Percentiles rank a stretch among this genome's conserved stretches.
Conservation (phyloP, 2,329 filamentous ascomycete species). For the Diaporthe helianthi region DNA sequence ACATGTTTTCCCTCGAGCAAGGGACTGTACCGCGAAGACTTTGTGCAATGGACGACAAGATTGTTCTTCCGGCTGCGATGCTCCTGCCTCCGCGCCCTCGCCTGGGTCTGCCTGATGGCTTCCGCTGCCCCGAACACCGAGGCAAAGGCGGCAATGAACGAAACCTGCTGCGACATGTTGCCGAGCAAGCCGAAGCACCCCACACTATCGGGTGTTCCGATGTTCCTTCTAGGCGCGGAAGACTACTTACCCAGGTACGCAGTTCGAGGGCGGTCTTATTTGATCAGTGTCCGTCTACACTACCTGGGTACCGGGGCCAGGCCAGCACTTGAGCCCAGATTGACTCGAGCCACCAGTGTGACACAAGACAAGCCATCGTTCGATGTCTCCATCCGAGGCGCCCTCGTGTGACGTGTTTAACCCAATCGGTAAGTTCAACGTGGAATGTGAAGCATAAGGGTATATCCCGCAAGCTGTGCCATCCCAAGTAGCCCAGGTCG, state of each 20-base stretch:
- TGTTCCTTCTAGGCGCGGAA: neutral
- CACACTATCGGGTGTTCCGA: slow-evolving; percentile 5
- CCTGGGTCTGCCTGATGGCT: slow-evolving; percentile 54
- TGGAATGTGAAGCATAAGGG: slow-evolving; percentile 3
- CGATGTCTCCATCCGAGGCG: slow-evolving; percentile 30
- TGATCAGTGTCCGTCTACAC: slow-evolving; percentile 4
- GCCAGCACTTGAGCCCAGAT: slow-evolving; percentile 22
- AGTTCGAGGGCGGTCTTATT: slow-evolving; percentile 28
- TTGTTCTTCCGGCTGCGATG: slow-evolving; percentile 57
- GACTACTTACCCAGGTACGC: no score
- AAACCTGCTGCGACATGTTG: slow-evolving; percentile 35
- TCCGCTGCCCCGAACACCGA: slow-evolving; percentile 55
- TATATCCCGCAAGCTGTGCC: slow-evolving; percentile 15
- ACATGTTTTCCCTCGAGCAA: slow-evolving; percentile 53
- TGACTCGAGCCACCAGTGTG: slow-evolving; percentile 21
- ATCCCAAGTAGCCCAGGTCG: slow-evolving; percentile 1
- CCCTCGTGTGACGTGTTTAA: slow-evolving; percentile 18
- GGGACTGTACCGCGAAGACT: slow-evolving; percentile 52
- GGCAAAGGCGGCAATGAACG: slow-evolving; percentile 49
- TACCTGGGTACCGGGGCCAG: no score
- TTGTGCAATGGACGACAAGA: slow-evolving; percentile 53
- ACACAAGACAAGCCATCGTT: slow-evolving; percentile 27
- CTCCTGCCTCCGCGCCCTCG: slow-evolving; percentile 53
- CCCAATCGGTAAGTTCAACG: slow-evolving; percentile 31
- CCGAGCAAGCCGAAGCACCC: neutral